Conservation (phyloP, 306 rosid species). For the Urtica urens region DNA sequence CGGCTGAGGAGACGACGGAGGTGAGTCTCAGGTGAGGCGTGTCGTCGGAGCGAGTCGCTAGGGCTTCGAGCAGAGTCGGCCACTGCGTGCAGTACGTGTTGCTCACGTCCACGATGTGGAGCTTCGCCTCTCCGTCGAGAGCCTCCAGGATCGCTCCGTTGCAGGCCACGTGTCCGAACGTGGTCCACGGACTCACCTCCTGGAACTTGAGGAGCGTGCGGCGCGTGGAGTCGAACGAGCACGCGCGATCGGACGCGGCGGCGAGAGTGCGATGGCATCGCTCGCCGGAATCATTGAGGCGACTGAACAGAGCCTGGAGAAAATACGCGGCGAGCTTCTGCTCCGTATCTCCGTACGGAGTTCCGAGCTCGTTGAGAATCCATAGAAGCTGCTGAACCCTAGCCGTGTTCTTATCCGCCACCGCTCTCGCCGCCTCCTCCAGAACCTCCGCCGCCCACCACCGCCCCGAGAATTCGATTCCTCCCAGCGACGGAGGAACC, state of each 20-base stretch:
- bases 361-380: slow-evolving; percentile 85
- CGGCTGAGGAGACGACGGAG: slow-evolving; percentile 28
- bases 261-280: slow-evolving; percentile 49
- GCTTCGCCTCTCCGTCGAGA: slow-evolving; percentile 56
- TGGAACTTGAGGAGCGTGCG: slow-evolving; percentile 69
- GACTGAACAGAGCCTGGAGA: slow-evolving; percentile 72
- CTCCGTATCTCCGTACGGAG: slow-evolving; percentile 80
- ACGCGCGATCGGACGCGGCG: slow-evolving; percentile 58
- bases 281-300: slow-evolving; percentile 62
- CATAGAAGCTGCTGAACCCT: slow-evolving; percentile 78
- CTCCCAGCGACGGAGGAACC: slow-evolving; percentile 27
- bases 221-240: slow-evolving; percentile 73
- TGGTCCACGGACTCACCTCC: slow-evolving; percentile 88
- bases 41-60: slow-evolving; percentile 68
- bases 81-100: slow-evolving; percentile 92
- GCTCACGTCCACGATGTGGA: slow-evolving; percentile 75
- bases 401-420: slow-evolving; percentile 46
- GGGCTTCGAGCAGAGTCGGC: slow-evolving; percentile 84
- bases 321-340: slow-evolving; percentile 71
- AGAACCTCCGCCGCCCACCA: slow-evolving; percentile 81
- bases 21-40: slow-evolving; percentile 74
- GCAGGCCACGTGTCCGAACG: slow-evolving; percentile 86
- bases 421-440: slow-evolving; percentile 58
- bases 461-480: slow-evolving; percentile 48
- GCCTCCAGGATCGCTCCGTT: slow-evolving; percentile 90